phyloP scores from a whole-genome alignment of 2,329 filamentous ascomycete species.

The Pyrenophora graminea region DNA sequence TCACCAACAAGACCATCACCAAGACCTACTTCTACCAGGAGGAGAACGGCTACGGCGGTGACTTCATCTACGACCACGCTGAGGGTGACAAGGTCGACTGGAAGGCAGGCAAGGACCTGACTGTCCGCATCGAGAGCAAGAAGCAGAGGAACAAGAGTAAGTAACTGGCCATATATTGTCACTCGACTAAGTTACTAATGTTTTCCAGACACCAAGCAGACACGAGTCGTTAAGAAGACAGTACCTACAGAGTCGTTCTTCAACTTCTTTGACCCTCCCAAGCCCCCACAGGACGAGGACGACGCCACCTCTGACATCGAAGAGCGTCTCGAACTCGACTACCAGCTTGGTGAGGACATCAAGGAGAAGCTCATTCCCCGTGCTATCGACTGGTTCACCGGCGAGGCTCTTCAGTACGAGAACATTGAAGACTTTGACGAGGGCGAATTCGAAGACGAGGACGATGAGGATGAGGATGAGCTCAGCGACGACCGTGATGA shows the following conservation, averaged over 20 bases:
- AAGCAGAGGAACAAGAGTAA: constrained; percentile 99
- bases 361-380: constrained; percentile 99
- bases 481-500: constrained; percentile 80
- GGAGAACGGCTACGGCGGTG: constrained; percentile 96
- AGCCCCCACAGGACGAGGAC: constrained; percentile 75
- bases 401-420: constrained; percentile 95
- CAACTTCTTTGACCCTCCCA: constrained; percentile 98
- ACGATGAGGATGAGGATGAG: constrained; percentile 90
- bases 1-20: constrained; percentile 94
- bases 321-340: constrained; percentile 96
- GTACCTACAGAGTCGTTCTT: constrained; percentile 96
- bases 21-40: constrained; percentile 99
- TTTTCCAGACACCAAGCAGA: constrained; percentile 90
- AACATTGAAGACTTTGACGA: constrained; percentile 85
- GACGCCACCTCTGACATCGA: constrained; percentile 89
- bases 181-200: constrained; percentile 17
- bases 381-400: constrained; percentile 99
- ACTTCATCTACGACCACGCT: constrained; percentile 99
- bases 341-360: constrained; percentile 98
- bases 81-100: constrained; percentile 98
- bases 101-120: constrained; percentile 91
- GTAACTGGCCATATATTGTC: constrained; percentile 30
- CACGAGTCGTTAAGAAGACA: constrained; percentile 97
- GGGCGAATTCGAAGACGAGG: constrained; percentile 84
- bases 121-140: constrained; percentile 95